Conservation (phyloP, 495 filamentous ascomycete species). For the Aspergillus wentii region DNA sequence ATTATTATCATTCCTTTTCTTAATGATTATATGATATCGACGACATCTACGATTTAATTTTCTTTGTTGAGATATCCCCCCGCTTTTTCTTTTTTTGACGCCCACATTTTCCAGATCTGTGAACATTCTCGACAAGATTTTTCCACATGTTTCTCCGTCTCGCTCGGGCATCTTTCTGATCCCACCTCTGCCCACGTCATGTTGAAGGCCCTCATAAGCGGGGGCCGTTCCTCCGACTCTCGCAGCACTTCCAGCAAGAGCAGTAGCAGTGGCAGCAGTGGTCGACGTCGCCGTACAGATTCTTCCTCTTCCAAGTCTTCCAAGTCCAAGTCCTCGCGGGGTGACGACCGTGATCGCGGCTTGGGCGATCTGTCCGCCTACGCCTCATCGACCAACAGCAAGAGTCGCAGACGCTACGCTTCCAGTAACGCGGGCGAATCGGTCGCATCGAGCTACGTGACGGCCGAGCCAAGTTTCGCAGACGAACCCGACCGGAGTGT, state of each 20-base stretch:
- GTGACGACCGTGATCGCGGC: conserved; percentile 51
- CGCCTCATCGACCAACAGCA: conserved; percentile 31
- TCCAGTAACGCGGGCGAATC: conserved; percentile 40
- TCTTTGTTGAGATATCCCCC: too few relatives aligned
- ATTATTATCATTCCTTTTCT: too few relatives aligned
- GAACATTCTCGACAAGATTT: too few relatives aligned
- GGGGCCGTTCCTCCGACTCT: conserved; percentile 34
- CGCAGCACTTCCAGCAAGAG: conserved; percentile 31
- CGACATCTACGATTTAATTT: too few relatives aligned
- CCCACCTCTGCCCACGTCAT: conserved; percentile 30
- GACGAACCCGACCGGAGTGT: conserved; percentile 22
- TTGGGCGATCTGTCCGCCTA: conserved; percentile 35
- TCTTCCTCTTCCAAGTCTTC: conserved; percentile 23
- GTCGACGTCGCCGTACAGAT: neutral
- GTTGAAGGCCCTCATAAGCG: conserved; percentile 44
- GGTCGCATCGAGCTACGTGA: conserved; percentile 50
- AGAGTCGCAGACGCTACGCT: conserved; percentile 30
- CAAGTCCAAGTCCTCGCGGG: conserved; percentile 45
- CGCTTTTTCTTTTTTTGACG: too few relatives aligned
- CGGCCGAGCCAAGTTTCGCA: conserved; percentile 37
- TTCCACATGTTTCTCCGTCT: too few relatives aligned
- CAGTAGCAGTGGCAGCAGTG: conserved; percentile 24
- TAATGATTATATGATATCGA: too few relatives aligned
- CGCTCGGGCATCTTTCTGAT: conserved; percentile 14
- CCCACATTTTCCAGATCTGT: conserved; percentile 31